Base-by-base conservation (phyloP, 305 asterid genomes). In the Fraxinus sp. region DNA sequence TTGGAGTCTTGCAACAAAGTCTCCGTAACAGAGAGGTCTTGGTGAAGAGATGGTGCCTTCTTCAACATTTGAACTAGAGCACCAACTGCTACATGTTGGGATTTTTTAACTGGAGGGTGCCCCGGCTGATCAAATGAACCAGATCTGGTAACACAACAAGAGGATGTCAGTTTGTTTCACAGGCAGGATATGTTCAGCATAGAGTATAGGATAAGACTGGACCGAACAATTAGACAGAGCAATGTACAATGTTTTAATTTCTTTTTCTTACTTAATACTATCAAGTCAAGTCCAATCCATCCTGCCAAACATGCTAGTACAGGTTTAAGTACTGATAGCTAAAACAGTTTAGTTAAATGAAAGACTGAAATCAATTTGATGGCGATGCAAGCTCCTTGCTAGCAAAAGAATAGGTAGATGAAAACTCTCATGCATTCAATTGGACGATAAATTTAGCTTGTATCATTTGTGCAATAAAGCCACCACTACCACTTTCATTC, bases 21-120 rank as follows among this genome's bases (percentile, higher is more conserved):
- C 7, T 82, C 28, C 9, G 93, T 55, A 81, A 80, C 77, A 70
- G 85, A 83, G 41, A 76, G 5, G 78, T 89, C 91, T 18, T 84
- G 89, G 75, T 84, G 87, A 28, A 93, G 97, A 77, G 98, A 95
- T 7, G 97, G 91, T 0, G 98, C 97, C 85, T 90, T 92, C 80
- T 89, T 89, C 89, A 94, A 91, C 97, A 93, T 88, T 28, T 66
- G 83, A 83, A 94, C 86, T 32, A 94, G 92, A 71, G 93, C 93
- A 79, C 95, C 96, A 6, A 90, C 95, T 66, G 93, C 92, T 75
- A 92, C 92, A 66, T 87, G 95, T 85, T 92, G 91, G 66, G 97
- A 90, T 83, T 83, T 89, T 85, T 83, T 90, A 28, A 52, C 55
- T 8, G 81, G 79, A 49, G 87, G 86, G 80, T 80, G 84, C 39